Evolutionary conservation across 2,329 filamentous ascomycete genomes (phyloP), one percentile per base, ranked within the genome.

Genomic region (Colletotrichum melonis): DNA sequence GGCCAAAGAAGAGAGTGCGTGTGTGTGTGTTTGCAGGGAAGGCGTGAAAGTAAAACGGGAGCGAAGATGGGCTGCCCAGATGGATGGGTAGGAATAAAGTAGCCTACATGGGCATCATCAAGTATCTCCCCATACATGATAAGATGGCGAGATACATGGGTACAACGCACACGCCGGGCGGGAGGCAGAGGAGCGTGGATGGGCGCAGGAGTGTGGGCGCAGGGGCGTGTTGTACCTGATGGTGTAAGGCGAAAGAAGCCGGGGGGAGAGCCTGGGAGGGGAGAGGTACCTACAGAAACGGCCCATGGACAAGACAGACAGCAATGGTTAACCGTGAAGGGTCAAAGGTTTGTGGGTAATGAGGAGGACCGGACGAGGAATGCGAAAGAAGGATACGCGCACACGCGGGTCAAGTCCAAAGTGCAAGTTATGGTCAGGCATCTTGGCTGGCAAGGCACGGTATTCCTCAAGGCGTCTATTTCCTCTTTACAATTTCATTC

Each of bases 41-140:
- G 70, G 66, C 59, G 70, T 73, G 66, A 42, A 60, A 59, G 59
- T 69, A 69, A 69, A 69, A 73, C 70, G 66, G 70, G 70, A 69
- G 66, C 70, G 66, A 73, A 69, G 70, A 69, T 73, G 66, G 66
- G 16, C 55, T 14, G 64, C 64, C 69, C 69, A 68, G 57, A 72
- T 68, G 49, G 69, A 63, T 72, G 69, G 69, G 64, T 59, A 72
- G 30, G 49, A 58, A 35, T 14, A 14, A 16, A 28, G 26, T 66
- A 58, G 52, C 26, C 26, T 24, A 19, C 60, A 63, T 63, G 60
- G 60, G 60, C 60, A 26, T 52, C 19, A n/a, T 8, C 19, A 49
- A 46, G 59, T 63, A 63, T 19, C 38, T 14, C 22, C 24, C n/a
- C 30, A 38, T 63, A 28, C 24, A 11, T 6, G 2, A 28, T 7